A percentile compares a stretch with the other conserved stretches of the same genome.
Conservation (phyloP, 2,329 filamentous ascomycete genomes). For the Aspergillus amoenus region DNA sequence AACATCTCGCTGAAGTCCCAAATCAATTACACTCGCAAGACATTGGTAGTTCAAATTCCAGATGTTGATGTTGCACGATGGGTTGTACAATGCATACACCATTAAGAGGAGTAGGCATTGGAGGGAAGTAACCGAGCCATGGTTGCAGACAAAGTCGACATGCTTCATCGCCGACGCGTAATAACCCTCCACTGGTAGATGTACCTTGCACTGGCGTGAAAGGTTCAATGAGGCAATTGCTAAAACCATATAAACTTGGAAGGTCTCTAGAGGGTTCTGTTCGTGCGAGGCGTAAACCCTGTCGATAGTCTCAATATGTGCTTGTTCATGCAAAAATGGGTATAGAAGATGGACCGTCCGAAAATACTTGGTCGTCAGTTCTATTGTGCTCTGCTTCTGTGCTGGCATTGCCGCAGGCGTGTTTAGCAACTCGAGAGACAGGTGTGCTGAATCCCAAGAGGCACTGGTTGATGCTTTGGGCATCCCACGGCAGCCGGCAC, state of each 20-base stretch:
- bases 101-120: constrained; percentile 48
- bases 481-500: constrained; percentile 28
- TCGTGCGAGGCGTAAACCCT: constrained; percentile 34
- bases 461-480: constrained; percentile 4
- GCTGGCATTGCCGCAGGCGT: constrained; percentile 28
- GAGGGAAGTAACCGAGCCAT: constrained; percentile 51
- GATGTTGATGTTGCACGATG: constrained; percentile 50
- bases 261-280: constrained; percentile 34
- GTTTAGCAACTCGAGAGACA: constrained; percentile 30
- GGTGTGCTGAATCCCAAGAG: constrained; percentile 15
- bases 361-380: constrained; percentile 51
- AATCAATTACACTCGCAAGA: constrained; percentile 51
- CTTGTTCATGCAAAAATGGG: constrained; percentile 50
- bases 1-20: constrained; percentile 54
- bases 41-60: constrained; percentile 60
- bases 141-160: constrained; percentile 48
- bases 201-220: constrained; percentile 44
- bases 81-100: constrained; percentile 53
- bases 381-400: constrained; percentile 38
- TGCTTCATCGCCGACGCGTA: constrained; percentile 50
- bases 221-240: constrained; percentile 51
- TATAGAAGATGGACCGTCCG: constrained; percentile 50
- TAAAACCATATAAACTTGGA: constrained; percentile 56
- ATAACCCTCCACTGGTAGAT: constrained; percentile 51
- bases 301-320: constrained; percentile 39